Percentiles rank a stretch among this genome's conserved stretches.
Evolutionary conservation across 306 rosid genomes (phyloP).

Genomic region (Vigna mungo): DNA sequence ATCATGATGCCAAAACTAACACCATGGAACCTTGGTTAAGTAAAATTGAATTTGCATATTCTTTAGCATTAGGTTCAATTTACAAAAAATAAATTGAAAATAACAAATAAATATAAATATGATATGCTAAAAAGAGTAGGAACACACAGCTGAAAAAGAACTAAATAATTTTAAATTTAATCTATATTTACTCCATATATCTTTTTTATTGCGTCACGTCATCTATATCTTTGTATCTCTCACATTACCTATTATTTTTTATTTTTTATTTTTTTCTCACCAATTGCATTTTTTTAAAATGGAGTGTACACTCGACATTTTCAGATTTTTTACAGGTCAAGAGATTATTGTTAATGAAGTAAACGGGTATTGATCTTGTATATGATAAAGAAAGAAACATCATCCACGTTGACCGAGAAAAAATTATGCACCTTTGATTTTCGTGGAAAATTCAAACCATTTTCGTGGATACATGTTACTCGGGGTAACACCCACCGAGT

Average conservation of each 20-base stretch:
- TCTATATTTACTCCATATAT: neutral
- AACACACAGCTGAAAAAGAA: no score
- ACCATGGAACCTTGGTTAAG: no score
- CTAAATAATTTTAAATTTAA: neutral
- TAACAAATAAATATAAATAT: no score
- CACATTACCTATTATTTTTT: neutral
- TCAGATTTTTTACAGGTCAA: neutral
- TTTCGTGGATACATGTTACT: neutral
- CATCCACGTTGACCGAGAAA: neutral
- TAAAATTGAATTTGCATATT: no score
- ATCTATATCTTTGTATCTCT: neutral
- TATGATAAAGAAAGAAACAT: neutral
- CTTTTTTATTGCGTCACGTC: neutral
- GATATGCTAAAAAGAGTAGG: no score
- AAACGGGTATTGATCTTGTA: neutral
- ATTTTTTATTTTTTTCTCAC: neutral
- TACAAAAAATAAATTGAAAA: no score
- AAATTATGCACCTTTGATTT: neutral
- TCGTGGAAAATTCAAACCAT: slow-evolving; percentile 41
- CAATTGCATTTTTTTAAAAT: neutral
- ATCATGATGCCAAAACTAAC: no score
- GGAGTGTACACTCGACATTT: neutral
- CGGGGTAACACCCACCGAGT: neutral
- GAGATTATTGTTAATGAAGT: neutral
- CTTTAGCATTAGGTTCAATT: no score